A percentile compares a stretch with the other conserved stretches of the same genome.
Conservation (phyloP, 768 basidiomycete species). For the Calocybe gangraenosa region DNA sequence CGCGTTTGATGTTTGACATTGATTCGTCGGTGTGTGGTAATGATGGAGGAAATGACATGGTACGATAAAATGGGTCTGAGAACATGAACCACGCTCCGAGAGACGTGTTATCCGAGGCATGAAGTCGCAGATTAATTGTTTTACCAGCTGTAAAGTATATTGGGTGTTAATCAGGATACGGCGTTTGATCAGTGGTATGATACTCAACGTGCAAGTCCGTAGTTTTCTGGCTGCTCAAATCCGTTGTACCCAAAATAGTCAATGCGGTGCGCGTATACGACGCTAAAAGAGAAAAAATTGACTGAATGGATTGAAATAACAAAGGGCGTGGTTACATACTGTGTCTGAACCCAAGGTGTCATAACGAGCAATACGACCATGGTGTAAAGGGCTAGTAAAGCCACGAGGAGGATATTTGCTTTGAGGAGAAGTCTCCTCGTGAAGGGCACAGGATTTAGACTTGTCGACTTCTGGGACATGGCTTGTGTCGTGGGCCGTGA, state of each 20-base stretch:
- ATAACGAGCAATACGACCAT: slow-evolving; percentile 27
- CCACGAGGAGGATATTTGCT: slow-evolving; percentile 1
- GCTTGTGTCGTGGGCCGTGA: too few relatives aligned
- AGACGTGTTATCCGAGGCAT: slow-evolving; percentile 57
- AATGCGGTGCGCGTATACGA: slow-evolving; percentile 35
- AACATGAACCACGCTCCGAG: slow-evolving; percentile 69
- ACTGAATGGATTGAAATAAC: not conserved
- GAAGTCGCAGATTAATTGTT: slow-evolving; percentile 52
- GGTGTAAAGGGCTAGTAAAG: slow-evolving; percentile 14
- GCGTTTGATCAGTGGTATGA: not conserved
- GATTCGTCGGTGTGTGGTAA: slow-evolving; percentile 21
- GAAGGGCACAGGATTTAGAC: not conserved
- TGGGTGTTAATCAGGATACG: not conserved
- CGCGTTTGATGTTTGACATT: slow-evolving; percentile 21
- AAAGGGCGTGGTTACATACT: slow-evolving; percentile 19
- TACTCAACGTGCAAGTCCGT: slow-evolving; percentile 37
- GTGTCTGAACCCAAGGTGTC: slow-evolving; percentile 35
- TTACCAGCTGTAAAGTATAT: slow-evolving; percentile 45
- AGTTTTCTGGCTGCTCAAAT: slow-evolving; percentile 36
- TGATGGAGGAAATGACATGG: slow-evolving; percentile 27
- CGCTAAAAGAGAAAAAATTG: slow-evolving; percentile 17
- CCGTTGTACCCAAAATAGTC: slow-evolving; percentile 30
- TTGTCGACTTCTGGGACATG: too few relatives aligned
- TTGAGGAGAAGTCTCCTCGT: slow-evolving; percentile 2
- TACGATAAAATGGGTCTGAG: slow-evolving; percentile 45